These are phyloP conservation scores for Neofusicoccum laricinum DNA, from an alignment of 2,329 filamentous ascomycete species.

Conservation along the genomic window DNA sequence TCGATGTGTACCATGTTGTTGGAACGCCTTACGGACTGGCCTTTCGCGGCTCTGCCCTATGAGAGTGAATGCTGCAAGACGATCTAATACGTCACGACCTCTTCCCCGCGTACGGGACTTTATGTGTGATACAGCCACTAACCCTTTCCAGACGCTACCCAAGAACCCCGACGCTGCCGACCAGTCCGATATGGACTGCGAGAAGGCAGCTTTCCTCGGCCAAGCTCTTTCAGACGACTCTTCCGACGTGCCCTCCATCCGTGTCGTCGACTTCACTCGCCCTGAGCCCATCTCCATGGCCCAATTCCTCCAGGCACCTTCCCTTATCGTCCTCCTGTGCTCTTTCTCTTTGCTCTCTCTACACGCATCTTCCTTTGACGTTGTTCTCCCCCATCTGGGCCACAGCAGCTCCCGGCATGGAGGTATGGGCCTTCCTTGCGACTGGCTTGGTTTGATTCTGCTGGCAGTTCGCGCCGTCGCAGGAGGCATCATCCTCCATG, in stretches of 20 bases:
- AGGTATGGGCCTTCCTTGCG: constrained; percentile 47
- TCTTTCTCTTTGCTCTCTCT: constrained; percentile 55
- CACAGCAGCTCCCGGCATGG: constrained; percentile 44
- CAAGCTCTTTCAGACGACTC: constrained; percentile 35
- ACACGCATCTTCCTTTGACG: constrained; percentile 53
- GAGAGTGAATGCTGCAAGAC: neutral
- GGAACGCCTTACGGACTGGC: no score
- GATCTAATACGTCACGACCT: neutral
- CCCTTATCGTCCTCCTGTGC: constrained; percentile 44
- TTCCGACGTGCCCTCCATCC: constrained; percentile 35
- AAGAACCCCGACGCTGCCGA: neutral
- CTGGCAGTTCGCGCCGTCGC: constrained; percentile 42
- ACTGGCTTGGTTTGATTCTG: constrained; percentile 42
- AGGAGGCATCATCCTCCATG: constrained; percentile 37
- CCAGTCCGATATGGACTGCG: constrained; percentile 35
- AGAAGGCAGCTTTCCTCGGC: constrained; percentile 47
- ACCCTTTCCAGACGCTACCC: constrained; percentile 11
- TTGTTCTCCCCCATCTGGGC: constrained; percentile 47
- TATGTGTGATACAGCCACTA: constrained; percentile 15
- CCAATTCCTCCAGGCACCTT: constrained; percentile 47
- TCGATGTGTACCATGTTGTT: no score
- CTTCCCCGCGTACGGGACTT: neutral
- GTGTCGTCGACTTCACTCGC: constrained; percentile 30
- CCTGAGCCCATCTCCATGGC: constrained; percentile 43
- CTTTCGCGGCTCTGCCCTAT: neutral